Conservation (phyloP, 768 basidiomycete species). For the Tremella yokohamensis region DNA sequence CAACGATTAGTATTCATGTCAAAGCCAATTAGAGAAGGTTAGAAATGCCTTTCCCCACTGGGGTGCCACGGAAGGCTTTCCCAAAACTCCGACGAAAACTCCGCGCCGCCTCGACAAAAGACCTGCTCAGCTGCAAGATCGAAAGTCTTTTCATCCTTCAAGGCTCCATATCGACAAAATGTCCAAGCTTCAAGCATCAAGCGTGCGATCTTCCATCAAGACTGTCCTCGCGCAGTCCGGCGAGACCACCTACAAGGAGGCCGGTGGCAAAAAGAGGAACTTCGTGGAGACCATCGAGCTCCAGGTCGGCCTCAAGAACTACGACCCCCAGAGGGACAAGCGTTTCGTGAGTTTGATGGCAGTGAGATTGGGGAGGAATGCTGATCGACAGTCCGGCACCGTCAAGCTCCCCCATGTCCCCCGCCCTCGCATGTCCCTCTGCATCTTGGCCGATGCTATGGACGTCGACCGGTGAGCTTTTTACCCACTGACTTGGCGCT, state of each 20-base stretch:
- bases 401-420: constrained; percentile 88
- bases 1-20: too few species aligned
- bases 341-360: constrained; percentile 76
- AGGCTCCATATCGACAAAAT: constrained; percentile 22
- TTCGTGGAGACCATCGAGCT: constrained; percentile 54
- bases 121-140: too few species aligned
- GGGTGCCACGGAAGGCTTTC: too few species aligned
- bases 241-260: constrained; percentile 63
- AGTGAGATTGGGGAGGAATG: neutral
- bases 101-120: too few species aligned
- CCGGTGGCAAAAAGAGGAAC: constrained; percentile 53
- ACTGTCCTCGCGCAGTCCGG: constrained; percentile 78
- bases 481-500: neutral
- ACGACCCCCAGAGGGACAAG: constrained; percentile 95
- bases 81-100: too few species aligned
- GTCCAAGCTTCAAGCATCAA: constrained; percentile 92
- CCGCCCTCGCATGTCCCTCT: constrained; percentile 97
- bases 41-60: too few species aligned
- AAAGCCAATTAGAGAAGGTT: too few species aligned
- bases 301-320: constrained; percentile 54
- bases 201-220: constrained; percentile 97
- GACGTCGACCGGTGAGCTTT: constrained; percentile 75
- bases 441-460: constrained; percentile 97
- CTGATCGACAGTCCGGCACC: constrained; percentile 32
- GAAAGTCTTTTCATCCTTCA: too few species aligned